phyloP scores from a whole-genome alignment of 2,329 filamentous ascomycete species.

The Pyricularia sp. region DNA sequence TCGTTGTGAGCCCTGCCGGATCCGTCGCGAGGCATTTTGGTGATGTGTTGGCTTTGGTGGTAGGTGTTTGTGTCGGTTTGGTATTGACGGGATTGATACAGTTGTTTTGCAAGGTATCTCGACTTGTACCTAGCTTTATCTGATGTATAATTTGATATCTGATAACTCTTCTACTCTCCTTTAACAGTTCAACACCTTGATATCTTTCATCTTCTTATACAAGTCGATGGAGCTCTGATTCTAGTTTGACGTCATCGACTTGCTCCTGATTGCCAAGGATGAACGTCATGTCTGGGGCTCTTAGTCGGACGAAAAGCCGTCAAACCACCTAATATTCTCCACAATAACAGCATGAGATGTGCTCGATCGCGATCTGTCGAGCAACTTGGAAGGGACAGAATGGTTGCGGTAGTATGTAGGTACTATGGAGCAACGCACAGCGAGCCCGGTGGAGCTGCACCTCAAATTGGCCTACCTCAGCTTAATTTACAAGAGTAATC shows the following conservation, averaged over 20 bases:
- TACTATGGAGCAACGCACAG: no score
- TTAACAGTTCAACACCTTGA: not conserved
- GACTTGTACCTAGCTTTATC: not conserved
- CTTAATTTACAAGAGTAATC: not conserved
- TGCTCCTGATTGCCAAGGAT: not conserved
- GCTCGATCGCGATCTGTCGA: not conserved
- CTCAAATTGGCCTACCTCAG: not conserved
- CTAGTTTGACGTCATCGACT: not conserved
- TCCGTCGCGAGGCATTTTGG: conserved; percentile 37
- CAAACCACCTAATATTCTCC: not conserved
- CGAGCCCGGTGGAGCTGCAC: no score
- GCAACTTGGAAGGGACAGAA: no score
- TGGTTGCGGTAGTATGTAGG: not conserved
- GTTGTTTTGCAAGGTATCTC: not conserved
- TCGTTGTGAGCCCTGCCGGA: conserved; percentile 34
- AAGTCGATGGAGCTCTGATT: not conserved
- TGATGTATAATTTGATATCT: not conserved
- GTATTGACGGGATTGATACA: not conserved
- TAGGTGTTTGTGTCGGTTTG: not conserved
- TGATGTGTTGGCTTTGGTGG: conserved; percentile 4
- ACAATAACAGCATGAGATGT: not conserved
- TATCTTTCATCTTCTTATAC: not conserved
- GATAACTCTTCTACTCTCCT: not conserved
- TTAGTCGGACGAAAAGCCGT: not conserved
- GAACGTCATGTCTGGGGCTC: not conserved